A percentile compares a stretch with the other conserved stretches of the same genome.
Evolutionary conservation across 2,329 filamentous ascomycete genomes (phyloP).

Genomic region (Aspergillus uvarum): DNA sequence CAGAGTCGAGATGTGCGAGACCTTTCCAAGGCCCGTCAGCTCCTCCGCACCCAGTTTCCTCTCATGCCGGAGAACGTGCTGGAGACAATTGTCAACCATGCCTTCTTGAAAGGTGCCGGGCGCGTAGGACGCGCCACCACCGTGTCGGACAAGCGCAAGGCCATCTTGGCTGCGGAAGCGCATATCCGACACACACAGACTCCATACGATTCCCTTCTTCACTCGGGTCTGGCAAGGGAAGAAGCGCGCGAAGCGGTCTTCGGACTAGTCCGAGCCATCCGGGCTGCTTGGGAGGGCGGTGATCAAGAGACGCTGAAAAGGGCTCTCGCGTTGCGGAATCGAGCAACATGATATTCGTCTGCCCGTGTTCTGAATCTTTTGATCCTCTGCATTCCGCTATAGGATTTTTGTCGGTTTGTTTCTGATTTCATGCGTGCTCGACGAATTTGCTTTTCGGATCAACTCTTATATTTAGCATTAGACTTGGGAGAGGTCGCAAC

Average conservation of each 20-base stretch:
- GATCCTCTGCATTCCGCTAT: too few relatives aligned
- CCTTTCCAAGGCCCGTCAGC: slow-evolving; percentile 22
- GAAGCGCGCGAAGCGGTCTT: slow-evolving; percentile 35
- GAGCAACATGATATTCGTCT: neutral
- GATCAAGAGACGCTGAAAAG: slow-evolving; percentile 2
- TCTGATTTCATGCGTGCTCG: neutral
- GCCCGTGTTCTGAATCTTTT: too few relatives aligned
- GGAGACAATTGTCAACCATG: slow-evolving; percentile 36
- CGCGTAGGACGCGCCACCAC: slow-evolving; percentile 41
- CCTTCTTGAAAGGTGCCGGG: slow-evolving; percentile 43
- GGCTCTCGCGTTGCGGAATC: slow-evolving; percentile 13
- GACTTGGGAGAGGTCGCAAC: neutral
- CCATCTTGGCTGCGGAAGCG: slow-evolving; percentile 42
- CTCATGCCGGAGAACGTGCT: slow-evolving; percentile 37
- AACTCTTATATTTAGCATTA: neutral
- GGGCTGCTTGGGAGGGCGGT: slow-evolving; percentile 33
- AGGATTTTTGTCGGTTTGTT: neutral
- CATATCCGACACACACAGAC: slow-evolving; percentile 47
- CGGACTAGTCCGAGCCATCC: slow-evolving; percentile 30
- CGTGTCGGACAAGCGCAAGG: slow-evolving; percentile 36
- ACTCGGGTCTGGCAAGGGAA: slow-evolving; percentile 23
- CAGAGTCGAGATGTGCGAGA: slow-evolving; percentile 37
- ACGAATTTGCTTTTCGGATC: neutral
- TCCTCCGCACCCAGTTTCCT: slow-evolving; percentile 38
- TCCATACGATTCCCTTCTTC: slow-evolving; percentile 39